A percentile compares a stretch with the other conserved stretches of the same genome.
Evolutionary conservation across 2,329 filamentous ascomycete species (phyloP).

Genomic region (Xylariaceae sp.): DNA sequence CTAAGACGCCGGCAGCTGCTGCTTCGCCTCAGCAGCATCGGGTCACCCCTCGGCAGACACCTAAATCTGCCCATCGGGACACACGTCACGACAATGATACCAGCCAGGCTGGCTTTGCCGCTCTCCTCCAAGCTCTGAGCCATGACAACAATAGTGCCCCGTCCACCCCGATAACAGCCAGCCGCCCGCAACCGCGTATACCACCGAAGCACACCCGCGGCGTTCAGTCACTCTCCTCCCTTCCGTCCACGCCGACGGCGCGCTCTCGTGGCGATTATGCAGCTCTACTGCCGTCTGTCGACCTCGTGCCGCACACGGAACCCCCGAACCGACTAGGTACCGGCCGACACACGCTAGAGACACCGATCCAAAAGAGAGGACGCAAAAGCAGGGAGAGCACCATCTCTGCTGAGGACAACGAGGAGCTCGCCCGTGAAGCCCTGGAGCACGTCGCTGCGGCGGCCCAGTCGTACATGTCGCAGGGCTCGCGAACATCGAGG

Average conservation of each 20-base stretch:
- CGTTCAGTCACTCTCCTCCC: constrained; percentile 80
- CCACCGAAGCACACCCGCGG: constrained; percentile 70
- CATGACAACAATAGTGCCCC: constrained; percentile 76
- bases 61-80: constrained; percentile 44
- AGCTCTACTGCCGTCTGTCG: constrained; percentile 62
- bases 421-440: constrained; percentile 58
- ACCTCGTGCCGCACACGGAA: constrained; percentile 65
- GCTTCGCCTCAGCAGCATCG: constrained; percentile 50
- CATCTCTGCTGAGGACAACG: constrained; percentile 70
- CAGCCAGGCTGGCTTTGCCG: constrained; percentile 71
- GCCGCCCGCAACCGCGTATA: constrained; percentile 51
- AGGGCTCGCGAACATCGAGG: constrained; percentile 32
- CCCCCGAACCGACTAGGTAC: constrained; percentile 50
- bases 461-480: constrained; percentile 41
- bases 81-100: constrained; percentile 49
- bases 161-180: constrained; percentile 63
- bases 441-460: constrained; percentile 56
- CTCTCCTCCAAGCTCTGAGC: constrained; percentile 78
- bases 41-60: constrained; percentile 55
- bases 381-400: constrained; percentile 82
- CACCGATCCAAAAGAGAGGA: constrained; percentile 49
- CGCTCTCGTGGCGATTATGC: constrained; percentile 52
- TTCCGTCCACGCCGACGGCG: constrained; percentile 74
- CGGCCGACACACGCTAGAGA: constrained; percentile 48
- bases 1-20: constrained; percentile 50